phyloP scores from a whole-genome alignment of 1,284 basidiomycete genomes.

The Leucoagaricus sp. region DNA sequence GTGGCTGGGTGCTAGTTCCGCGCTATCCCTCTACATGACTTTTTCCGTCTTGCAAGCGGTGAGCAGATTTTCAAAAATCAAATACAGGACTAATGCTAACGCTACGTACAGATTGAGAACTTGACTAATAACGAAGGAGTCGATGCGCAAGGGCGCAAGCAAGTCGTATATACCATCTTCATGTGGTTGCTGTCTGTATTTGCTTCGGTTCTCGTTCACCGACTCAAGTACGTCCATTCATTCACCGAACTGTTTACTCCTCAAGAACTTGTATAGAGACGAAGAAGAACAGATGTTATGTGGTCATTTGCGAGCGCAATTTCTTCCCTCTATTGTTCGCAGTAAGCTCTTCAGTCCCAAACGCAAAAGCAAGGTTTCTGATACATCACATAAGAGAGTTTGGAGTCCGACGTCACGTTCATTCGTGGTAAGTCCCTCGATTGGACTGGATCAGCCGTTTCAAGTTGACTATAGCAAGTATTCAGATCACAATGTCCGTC shows the following conservation, averaged over 20 bases:
- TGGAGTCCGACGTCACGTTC: constrained; percentile 22
- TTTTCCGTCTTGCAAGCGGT: constrained; percentile 26
- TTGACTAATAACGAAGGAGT: not conserved
- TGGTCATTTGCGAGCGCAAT: constrained; percentile 34
- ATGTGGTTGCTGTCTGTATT: constrained; percentile 12
- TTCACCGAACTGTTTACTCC: not conserved
- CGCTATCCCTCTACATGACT: constrained; percentile 28
- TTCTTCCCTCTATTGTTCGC: constrained; percentile 37
- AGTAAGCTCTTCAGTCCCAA: constrained; percentile 25
- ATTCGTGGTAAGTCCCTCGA: constrained; percentile 17
- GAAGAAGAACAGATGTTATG: constrained; percentile 26
- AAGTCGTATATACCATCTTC: not conserved
- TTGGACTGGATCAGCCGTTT: not conserved
- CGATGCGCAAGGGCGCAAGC: not conserved
- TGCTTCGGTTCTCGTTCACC: constrained; percentile 2
- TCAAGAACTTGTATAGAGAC: constrained; percentile 17
- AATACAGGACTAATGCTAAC: not conserved
- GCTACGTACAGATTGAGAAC: not conserved
- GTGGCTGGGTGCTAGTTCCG: constrained; percentile 31
- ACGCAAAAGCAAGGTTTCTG: constrained; percentile 17
- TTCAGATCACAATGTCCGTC: constrained; percentile 14
- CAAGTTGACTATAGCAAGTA: not conserved
- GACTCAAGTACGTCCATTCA: not conserved
- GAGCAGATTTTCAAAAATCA: constrained; percentile 10
- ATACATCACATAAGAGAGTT: not conserved